Percentiles rank a stretch among this genome's conserved stretches.
phyloP scores from a whole-genome alignment of 2,329 filamentous ascomycete species.

The Trichoderma endophyticum region DNA sequence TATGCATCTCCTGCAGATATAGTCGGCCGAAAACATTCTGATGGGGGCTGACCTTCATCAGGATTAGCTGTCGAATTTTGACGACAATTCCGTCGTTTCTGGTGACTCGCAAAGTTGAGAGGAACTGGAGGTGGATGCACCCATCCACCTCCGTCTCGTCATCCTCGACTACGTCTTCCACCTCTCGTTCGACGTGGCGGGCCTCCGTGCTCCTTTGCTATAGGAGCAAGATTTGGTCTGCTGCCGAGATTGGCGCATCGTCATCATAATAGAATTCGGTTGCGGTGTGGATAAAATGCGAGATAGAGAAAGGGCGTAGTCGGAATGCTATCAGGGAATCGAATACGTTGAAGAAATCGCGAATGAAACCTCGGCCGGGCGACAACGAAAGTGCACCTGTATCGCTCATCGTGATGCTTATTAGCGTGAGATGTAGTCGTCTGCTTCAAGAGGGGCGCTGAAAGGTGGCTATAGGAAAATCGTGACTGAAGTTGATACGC shows the following conservation, averaged over 20 bases:
- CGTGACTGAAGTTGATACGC: background rate
- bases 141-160: background rate
- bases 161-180: background rate
- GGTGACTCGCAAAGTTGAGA: background rate
- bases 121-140: background rate
- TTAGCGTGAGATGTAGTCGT: no score
- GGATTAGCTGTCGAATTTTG: background rate
- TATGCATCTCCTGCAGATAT: background rate
- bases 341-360: background rate
- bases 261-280: background rate
- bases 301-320: background rate
- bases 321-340: background rate
- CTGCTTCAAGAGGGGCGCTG: no score
- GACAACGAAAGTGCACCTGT: background rate
- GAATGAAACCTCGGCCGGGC: background rate
- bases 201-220: background rate
- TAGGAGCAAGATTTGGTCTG: background rate
- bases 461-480: background rate
- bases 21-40: background rate
- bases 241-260: background rate
- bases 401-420: no score
- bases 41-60: background rate
- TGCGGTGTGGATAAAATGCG: background rate
- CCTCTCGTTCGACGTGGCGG: background rate
- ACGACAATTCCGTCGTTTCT: background rate